Evolutionary conservation across 2,329 filamentous ascomycete species (phyloP), one percentile per base, ranked within the genome.

Genomic region (Aspergillus uvarum): DNA sequence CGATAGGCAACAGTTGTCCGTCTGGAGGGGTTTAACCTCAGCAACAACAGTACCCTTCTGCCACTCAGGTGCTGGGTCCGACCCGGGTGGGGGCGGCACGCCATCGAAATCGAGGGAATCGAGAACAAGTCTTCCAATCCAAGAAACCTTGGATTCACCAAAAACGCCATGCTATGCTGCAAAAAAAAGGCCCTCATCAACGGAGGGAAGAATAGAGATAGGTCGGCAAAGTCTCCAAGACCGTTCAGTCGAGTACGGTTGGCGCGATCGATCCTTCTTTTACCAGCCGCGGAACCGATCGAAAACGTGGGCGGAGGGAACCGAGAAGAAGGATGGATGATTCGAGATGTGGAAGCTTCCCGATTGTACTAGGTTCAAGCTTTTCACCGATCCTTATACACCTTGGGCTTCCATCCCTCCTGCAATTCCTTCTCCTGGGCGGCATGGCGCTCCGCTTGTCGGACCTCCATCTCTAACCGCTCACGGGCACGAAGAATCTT

Each of bases 401-500:
- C 82, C 82, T 96, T 97, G 60, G 94, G 95, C 76, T 93, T 96
- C 87, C 92, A 97, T 0, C 94, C 95, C 64, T 92, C 89, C 73
- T 89, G 87, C 56, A 89, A 70, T 77, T 96, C 92, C 58, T 89
- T 88, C 72, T 96, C 92, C 70, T 87, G 82, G 67, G 88, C 87
- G 14, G 85, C 83, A 73, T 88, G 87, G 73, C 91, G 88, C 70
- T 87, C 82, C 61, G 88, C 85, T 60, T 90, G 87, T 65, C 87
- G 83, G 47, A 95, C 81, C 78, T 99, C 94, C 70, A 89, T 84
- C 81, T 98, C 94, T 79, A 99, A 89, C 65, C 95, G 83, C 80
- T 99, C 94, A 70, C 94, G 86, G 60, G 95, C 95, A 63, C 95
- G 84, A 68, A 98, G 79, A 58, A 99, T 87, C 81, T 99, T 99